Percentiles rank a stretch among this genome's conserved stretches.
Conservation (phyloP, 371 early-diverging fungal species). For the Batkoa obscura region DNA sequence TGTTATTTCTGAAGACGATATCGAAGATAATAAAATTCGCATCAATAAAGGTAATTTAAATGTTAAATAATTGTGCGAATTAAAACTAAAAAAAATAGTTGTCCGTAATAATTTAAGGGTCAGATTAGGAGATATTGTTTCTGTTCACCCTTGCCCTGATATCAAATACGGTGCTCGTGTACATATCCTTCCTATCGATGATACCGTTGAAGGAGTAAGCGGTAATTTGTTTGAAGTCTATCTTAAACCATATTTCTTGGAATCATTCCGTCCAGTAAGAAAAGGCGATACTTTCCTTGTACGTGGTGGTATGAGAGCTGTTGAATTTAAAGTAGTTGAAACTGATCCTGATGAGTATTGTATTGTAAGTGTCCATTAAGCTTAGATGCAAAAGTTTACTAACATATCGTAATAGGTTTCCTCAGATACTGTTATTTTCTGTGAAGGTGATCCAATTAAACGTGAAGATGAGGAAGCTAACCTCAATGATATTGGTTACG, state of each 20-base stretch:
- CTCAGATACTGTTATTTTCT: slow-evolving; percentile 95
- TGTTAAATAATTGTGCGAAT: neutral
- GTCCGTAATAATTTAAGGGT: slow-evolving; percentile 95
- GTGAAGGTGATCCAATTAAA: slow-evolving; percentile 94
- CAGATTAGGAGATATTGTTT: slow-evolving; percentile 94
- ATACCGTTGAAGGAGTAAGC: slow-evolving; percentile 92
- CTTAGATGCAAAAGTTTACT: neutral
- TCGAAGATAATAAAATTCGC: slow-evolving; percentile 82
- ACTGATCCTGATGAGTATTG: slow-evolving; percentile 89
- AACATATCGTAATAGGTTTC: slow-evolving; percentile 39
- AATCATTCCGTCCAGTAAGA: slow-evolving; percentile 88
- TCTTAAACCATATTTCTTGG: slow-evolving; percentile 94
- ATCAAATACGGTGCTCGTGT: slow-evolving; percentile 92
- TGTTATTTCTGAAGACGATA: slow-evolving; percentile 76
- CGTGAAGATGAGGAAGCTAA: slow-evolving; percentile 98
- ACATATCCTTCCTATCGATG: slow-evolving; percentile 96
- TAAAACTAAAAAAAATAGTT: slow-evolving; percentile 21
- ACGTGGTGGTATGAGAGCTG: slow-evolving; percentile 92
- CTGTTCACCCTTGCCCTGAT: slow-evolving; percentile 86
- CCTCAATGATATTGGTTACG: slow-evolving; percentile 90
- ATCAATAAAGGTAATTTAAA: slow-evolving; percentile 63
- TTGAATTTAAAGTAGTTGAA: slow-evolving; percentile 98
- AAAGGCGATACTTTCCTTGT: slow-evolving; percentile 92
- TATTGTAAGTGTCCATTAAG: slow-evolving; percentile 48
- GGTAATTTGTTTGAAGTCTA: slow-evolving; percentile 96